phyloP scores from a whole-genome alignment of 2,329 filamentous ascomycete genomes.

The Talaromyces sp. region DNA sequence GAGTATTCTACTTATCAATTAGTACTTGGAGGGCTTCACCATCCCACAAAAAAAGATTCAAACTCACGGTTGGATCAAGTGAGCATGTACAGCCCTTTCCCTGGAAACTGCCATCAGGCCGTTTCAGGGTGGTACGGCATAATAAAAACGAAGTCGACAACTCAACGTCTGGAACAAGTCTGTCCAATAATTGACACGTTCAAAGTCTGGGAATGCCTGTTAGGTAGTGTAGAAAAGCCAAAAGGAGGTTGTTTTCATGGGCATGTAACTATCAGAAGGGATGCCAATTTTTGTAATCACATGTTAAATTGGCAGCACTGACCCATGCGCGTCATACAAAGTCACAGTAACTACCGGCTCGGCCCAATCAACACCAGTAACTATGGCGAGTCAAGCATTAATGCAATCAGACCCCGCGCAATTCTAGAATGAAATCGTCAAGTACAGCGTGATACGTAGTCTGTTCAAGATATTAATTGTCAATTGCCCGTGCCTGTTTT shows the following conservation, averaged over 20 bases:
- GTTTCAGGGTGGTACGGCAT: slow-evolving; percentile 6
- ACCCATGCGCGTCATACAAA: background rate
- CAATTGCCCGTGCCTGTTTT: background rate
- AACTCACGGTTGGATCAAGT: slow-evolving; percentile 33
- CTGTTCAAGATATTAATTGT: background rate
- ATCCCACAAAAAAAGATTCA: background rate
- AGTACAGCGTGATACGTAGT: no score
- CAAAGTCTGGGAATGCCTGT: background rate
- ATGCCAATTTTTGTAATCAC: background rate
- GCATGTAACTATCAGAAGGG: no score
- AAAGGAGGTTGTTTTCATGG: background rate
- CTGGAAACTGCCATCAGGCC: slow-evolving; percentile 10
- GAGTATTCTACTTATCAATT: slow-evolving; percentile 28
- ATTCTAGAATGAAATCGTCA: background rate
- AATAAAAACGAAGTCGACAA: background rate
- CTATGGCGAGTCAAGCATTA: background rate
- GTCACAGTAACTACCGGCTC: background rate
- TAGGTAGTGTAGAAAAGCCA: background rate
- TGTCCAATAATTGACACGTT: background rate
- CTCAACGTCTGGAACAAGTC: background rate
- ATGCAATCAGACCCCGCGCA: background rate
- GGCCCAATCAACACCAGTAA: background rate
- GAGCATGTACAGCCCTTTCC: slow-evolving; percentile 5
- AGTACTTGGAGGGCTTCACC: background rate
- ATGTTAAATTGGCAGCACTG: background rate